Percentiles rank a stretch among this genome's conserved stretches.
Evolutionary conservation across 495 filamentous ascomycete genomes (phyloP).

Genomic region (Cetradonia linearis): DNA sequence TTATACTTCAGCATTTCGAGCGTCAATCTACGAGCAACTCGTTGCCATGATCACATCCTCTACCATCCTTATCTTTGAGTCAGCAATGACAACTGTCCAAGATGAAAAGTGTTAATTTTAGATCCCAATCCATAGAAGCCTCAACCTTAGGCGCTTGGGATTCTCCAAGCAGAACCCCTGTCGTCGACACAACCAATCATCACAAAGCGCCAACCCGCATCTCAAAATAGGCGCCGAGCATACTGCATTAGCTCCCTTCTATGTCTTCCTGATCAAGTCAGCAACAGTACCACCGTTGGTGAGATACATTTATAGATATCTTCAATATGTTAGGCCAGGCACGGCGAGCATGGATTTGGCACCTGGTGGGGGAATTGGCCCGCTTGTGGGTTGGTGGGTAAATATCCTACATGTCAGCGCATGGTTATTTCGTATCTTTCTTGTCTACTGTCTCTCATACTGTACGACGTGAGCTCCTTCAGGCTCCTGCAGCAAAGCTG

Average conservation of each 20-base stretch:
- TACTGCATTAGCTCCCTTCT: slow-evolving; percentile 13
- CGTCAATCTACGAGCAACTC: neutral
- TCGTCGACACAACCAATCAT: neutral
- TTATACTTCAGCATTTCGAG: neutral
- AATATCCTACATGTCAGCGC: slow-evolving; percentile 6
- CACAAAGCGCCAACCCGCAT: neutral
- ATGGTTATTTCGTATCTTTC: slow-evolving; percentile 4
- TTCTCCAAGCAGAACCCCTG: slow-evolving; percentile 4
- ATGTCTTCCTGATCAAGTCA: slow-evolving; percentile 10
- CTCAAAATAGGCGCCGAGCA: slow-evolving; percentile 13
- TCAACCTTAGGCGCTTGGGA: neutral
- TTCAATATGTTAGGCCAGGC: neutral
- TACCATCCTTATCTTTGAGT: neutral
- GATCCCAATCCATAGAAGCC: neutral
- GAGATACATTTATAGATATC: slow-evolving; percentile 15
- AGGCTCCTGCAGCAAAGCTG: neutral
- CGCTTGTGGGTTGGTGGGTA: neutral
- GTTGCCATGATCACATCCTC: neutral
- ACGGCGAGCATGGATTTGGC: slow-evolving; percentile 3
- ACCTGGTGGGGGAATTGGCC: slow-evolving; percentile 2
- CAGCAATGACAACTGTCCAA: neutral
- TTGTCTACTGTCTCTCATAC: neutral
- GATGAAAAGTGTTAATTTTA: neutral
- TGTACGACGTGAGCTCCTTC: slow-evolving; percentile 2
- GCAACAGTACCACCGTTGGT: slow-evolving; percentile 2